Conservation (phyloP, 257 asterid genomes). For the Nemophila menziesii region DNA sequence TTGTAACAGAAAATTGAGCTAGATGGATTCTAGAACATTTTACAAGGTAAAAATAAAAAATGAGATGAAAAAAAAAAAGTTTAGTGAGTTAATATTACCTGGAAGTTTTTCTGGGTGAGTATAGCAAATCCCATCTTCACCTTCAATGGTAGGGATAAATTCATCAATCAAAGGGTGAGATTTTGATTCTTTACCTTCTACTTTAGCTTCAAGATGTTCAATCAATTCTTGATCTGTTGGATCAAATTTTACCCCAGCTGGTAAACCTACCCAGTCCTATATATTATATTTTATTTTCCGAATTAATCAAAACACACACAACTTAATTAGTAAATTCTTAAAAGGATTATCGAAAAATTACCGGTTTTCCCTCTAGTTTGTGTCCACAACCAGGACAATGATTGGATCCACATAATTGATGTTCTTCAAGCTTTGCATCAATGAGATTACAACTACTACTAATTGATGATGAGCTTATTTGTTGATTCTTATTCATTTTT, state of each 20-base stretch:
- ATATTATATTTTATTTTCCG: not conserved
- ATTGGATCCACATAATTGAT: conserved; percentile 85
- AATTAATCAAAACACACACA: not conserved
- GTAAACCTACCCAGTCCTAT: conserved; percentile 96
- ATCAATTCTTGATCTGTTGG: conserved; percentile 98
- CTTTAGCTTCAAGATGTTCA: conserved; percentile 93
- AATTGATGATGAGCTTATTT: too few relatives aligned
- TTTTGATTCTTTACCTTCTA: conserved; percentile 62
- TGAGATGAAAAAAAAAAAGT: conserved; percentile 15
- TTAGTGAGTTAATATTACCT: conserved; percentile 23
- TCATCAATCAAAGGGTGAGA: conserved; percentile 92
- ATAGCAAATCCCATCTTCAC: conserved; percentile 62
- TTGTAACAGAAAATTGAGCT: too few relatives aligned
- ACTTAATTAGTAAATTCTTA: conserved; percentile 1
- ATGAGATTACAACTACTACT: conserved; percentile 52
- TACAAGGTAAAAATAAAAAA: conserved; percentile 4
- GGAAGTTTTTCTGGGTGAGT: conserved; percentile 70
- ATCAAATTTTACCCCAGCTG: conserved; percentile 98
- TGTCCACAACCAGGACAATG: conserved; percentile 98
- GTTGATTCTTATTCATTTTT: not conserved
- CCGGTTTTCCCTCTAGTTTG: conserved; percentile 88
- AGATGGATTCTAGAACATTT: too few relatives aligned
- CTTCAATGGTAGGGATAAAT: conserved; percentile 59
- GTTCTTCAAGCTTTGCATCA: conserved; percentile 93
- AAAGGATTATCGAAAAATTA: conserved; percentile 14